phyloP scores from a whole-genome alignment of 2,329 filamentous ascomycete genomes.

The Didymella exigua region DNA sequence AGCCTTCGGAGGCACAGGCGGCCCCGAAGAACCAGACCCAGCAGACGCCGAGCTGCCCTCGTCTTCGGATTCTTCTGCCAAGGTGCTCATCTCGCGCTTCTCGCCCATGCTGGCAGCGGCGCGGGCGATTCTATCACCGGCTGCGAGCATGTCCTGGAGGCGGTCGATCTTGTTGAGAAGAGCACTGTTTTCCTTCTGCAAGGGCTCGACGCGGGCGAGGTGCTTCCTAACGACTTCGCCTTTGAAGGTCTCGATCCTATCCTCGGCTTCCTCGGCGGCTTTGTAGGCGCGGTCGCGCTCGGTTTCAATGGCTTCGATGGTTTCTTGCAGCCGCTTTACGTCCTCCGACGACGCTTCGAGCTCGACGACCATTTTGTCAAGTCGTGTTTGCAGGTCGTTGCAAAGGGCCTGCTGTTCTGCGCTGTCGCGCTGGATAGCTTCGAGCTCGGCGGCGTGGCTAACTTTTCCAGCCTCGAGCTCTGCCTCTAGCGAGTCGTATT shows the following conservation, averaged over 20 bases:
- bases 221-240: slow-evolving; percentile 45
- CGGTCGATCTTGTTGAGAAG: slow-evolving; percentile 44
- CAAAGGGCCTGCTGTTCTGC: slow-evolving; percentile 23
- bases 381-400: slow-evolving; percentile 24
- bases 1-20: slow-evolving; percentile 4
- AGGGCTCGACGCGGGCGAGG: slow-evolving; percentile 40
- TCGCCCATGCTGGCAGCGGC: slow-evolving; percentile 44
- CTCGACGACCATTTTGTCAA: slow-evolving; percentile 22
- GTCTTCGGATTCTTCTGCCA: slow-evolving; percentile 41
- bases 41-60: not conserved
- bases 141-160: slow-evolving; percentile 42
- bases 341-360: slow-evolving; percentile 17
- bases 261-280: slow-evolving; percentile 36
- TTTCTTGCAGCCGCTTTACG: slow-evolving; percentile 19
- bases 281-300: slow-evolving; percentile 30
- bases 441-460: slow-evolving; percentile 30
- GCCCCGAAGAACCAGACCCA: not conserved
- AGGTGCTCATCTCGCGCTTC: slow-evolving; percentile 39
- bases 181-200: slow-evolving; percentile 40
- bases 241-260: slow-evolving; percentile 45
- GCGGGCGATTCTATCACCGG: slow-evolving; percentile 44
- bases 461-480: slow-evolving; percentile 27
- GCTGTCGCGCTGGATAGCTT: slow-evolving; percentile 24
- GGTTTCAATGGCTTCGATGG: slow-evolving; percentile 20
- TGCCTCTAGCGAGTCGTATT: slow-evolving; percentile 36